A percentile compares a stretch with the other conserved stretches of the same genome.
Conservation (phyloP, 352 stramenopile species). For the Pythium vanterpoolii region DNA sequence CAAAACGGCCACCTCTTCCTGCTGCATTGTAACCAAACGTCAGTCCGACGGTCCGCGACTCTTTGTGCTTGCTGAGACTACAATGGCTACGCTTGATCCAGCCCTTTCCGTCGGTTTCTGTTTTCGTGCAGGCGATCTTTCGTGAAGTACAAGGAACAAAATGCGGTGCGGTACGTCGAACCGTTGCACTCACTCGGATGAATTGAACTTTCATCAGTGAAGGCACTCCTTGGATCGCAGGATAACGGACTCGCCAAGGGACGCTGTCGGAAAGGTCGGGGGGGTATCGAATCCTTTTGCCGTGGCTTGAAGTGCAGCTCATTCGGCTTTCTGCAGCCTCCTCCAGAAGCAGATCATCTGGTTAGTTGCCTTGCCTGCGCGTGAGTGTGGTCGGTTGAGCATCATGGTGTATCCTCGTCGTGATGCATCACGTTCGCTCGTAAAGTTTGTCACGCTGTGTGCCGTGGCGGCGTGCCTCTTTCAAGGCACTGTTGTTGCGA, state of each 20-base stretch:
- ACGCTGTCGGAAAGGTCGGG: background rate
- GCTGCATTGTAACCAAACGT: background rate
- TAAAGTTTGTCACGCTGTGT: constrained; percentile 17
- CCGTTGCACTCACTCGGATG: background rate
- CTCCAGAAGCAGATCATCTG: constrained; percentile 5
- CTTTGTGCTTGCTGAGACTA: background rate
- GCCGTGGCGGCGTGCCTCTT: constrained; percentile 12
- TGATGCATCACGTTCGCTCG: constrained; percentile 14
- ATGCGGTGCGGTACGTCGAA: background rate
- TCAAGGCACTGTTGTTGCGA: background rate
- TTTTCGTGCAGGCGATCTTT: background rate
- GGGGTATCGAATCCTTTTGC: background rate
- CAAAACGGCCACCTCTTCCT: background rate
- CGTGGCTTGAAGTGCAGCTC: background rate
- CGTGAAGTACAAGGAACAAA: background rate
- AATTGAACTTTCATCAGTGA: background rate
- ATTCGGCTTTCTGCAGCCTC: constrained; percentile 19
- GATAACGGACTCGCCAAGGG: constrained; percentile 9
- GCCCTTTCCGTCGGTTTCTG: background rate
- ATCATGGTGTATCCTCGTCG: constrained; percentile 22
- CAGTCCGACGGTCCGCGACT: background rate
- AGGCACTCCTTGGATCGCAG: too few relatives aligned
- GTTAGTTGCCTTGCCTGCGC: constrained; percentile 1
- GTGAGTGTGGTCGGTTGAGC: background rate
- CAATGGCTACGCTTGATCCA: background rate